Base-by-base conservation (phyloP, 225 moss, liverwort and hornwort species). In the Rhytidiadelphus loreus region DNA sequence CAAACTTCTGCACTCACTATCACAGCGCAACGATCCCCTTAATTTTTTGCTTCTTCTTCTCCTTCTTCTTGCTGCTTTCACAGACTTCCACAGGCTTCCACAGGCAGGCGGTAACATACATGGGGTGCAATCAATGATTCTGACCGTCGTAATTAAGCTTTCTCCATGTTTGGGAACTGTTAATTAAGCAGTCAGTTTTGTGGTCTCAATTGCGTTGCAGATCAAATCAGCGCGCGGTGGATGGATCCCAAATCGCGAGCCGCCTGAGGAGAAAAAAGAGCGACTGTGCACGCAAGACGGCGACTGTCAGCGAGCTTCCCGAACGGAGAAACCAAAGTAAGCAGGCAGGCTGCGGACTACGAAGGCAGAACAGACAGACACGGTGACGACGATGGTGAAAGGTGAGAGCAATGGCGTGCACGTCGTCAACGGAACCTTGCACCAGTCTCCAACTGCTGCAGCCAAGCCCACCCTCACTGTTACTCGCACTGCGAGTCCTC, bases 351-450 rank as follows among this genome's bases (percentile, higher is more conserved):
- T n/a, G 17, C 61, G 12, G 25, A 64, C 64, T 24, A 64, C 64
- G 30, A 59, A 59, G 59, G 58, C 20, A 41, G 46, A 25, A 61
- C 37, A n/a, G 29, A 13, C 39, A 39, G 18, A 44, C 63, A 72
- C 14, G 72, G 62, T 86, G 82, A 70, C 81, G 70, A 83, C 62
- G 83, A 93, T 91, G 91, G 93, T 91, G 90, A 70, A 91, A 69
- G 79, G 61, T 37, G 91, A 75, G 84, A 87, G 88, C 91, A 93
- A 91, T 70, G 93, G 91, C 81, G 88, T 86, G 58, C 86, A 90
- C n/a, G 89, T 41, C 50, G 88, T 35, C 56, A 88, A 90, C 70
- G 92, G 90, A 61, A 61, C 71, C 10, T 72, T 88, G 58, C 82
- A 83, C 82, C 89, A 58, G 32, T 33, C 77, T 41, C 30, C 80